These are phyloP conservation scores for Boletellus deceptivus DNA, from an alignment of 1,284 basidiomycete genomes.

Conservation along the genomic window DNA sequence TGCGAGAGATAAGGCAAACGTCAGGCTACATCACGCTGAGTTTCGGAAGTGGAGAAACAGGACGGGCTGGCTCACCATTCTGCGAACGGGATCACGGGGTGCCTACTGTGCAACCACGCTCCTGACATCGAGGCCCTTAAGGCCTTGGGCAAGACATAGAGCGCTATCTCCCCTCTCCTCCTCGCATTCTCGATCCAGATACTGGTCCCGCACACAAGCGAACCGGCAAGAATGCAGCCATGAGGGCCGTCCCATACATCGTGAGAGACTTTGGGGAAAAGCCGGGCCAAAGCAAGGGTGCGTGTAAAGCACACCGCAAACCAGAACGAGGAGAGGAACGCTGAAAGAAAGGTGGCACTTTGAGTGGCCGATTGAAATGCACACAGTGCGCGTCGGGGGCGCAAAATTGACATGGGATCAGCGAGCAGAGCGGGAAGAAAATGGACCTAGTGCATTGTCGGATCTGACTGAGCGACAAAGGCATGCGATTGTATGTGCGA, in stretches of 20 bases:
- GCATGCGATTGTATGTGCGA: background rate
- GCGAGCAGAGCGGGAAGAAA: constrained; percentile 62
- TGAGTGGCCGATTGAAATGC: constrained; percentile 52
- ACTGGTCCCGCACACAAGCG: constrained; percentile 66
- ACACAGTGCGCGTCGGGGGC: constrained; percentile 38
- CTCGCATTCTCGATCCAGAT: constrained; percentile 72
- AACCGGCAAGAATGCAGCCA: constrained; percentile 65
- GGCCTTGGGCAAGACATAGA: constrained; percentile 73
- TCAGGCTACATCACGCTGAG: constrained; percentile 31
- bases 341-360: constrained; percentile 68
- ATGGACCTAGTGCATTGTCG: constrained; percentile 51
- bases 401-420: constrained; percentile 51
- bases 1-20: constrained; percentile 62
- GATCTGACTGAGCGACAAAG: background rate
- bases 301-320: constrained; percentile 64
- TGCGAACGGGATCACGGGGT: constrained; percentile 36
- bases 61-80: constrained; percentile 48
- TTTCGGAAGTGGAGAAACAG: constrained; percentile 9
- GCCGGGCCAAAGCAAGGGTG: constrained; percentile 57
- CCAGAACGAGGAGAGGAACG: constrained; percentile 71
- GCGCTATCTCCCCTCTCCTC: constrained; percentile 70
- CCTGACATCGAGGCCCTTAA: constrained; percentile 58
- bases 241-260: constrained; percentile 74
- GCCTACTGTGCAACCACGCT: constrained; percentile 47
- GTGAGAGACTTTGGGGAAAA: constrained; percentile 65